Conservation (phyloP, 495 filamentous ascomycete species). For the Neurospora africana region DNA sequence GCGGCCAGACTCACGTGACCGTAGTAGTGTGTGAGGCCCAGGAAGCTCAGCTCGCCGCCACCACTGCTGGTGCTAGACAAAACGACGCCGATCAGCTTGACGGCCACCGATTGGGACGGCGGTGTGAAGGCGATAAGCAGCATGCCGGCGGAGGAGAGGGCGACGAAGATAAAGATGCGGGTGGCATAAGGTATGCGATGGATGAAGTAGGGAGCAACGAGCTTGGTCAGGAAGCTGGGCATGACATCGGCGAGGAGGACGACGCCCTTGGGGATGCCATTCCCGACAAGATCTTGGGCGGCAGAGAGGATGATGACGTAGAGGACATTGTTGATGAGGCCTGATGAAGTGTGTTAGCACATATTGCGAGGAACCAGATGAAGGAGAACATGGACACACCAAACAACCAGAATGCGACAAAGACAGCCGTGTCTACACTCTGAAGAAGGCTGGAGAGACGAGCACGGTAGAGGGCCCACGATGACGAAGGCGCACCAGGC, state of each 20-base stretch:
- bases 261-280: slow-evolving; percentile 69
- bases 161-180: slow-evolving; percentile 63
- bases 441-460: slow-evolving; percentile 53
- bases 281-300: slow-evolving; percentile 90
- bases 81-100: slow-evolving; percentile 75
- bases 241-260: slow-evolving; percentile 90
- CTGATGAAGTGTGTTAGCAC: slow-evolving; percentile 33
- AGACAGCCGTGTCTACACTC: slow-evolving; percentile 60
- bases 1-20: slow-evolving; percentile 81
- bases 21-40: slow-evolving; percentile 88
- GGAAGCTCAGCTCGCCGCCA: slow-evolving; percentile 77
- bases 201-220: slow-evolving; percentile 87
- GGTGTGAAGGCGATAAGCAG: slow-evolving; percentile 74
- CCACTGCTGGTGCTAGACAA: slow-evolving; percentile 77
- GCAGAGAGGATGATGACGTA: slow-evolving; percentile 95
- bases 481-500: slow-evolving; percentile 63
- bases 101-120: slow-evolving; percentile 47
- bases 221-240: slow-evolving; percentile 78
- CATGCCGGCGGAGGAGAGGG: slow-evolving; percentile 71
- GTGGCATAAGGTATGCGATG: slow-evolving; percentile 69
- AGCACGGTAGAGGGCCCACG: slow-evolving; percentile 58
- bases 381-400: slow-evolving; percentile 41
- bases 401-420: slow-evolving; percentile 84
- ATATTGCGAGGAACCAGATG: neutral
- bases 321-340: slow-evolving; percentile 93